phyloP scores from a whole-genome alignment of 331 rosid species.

The Quercus phellos region DNA sequence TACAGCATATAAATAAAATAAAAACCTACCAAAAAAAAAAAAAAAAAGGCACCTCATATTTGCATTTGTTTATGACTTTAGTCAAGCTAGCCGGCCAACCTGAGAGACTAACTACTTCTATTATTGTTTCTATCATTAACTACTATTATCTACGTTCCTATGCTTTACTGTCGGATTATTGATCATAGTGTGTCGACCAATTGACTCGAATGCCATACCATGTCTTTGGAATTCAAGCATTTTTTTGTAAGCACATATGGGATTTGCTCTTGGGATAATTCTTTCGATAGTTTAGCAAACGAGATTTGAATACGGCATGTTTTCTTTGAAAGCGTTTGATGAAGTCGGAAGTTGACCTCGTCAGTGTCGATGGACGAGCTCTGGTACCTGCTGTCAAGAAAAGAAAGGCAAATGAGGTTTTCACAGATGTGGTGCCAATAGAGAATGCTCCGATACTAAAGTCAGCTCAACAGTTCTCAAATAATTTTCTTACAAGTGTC shows the following conservation, averaged over 20 bases:
- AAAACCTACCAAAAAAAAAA: conserved; percentile 20
- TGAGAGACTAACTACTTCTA: neutral
- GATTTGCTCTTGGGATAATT: too few species aligned
- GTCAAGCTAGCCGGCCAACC: conserved; percentile 68
- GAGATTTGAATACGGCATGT: too few species aligned
- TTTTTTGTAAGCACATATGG: neutral
- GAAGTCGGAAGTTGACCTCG: too few species aligned
- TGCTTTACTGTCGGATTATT: neutral
- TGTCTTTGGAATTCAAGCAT: neutral
- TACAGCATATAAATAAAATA: neutral
- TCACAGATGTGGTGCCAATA: too few species aligned
- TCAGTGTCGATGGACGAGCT: too few species aligned
- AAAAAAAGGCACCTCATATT: conserved; percentile 37
- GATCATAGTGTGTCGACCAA: neutral
- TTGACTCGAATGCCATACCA: neutral
- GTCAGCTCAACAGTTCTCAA: too few species aligned
- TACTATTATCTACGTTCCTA: neutral
- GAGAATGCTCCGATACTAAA: too few species aligned
- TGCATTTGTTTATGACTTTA: conserved; percentile 24
- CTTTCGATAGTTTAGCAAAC: too few species aligned
- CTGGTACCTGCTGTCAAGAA: too few species aligned
- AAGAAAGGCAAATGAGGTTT: too few species aligned
- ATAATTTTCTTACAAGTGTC: too few species aligned
- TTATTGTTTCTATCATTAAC: neutral
- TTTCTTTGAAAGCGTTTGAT: too few species aligned